Evolutionary conservation across 768 basidiomycete species (phyloP).

Genomic region (Suillus hirtellus): DNA sequence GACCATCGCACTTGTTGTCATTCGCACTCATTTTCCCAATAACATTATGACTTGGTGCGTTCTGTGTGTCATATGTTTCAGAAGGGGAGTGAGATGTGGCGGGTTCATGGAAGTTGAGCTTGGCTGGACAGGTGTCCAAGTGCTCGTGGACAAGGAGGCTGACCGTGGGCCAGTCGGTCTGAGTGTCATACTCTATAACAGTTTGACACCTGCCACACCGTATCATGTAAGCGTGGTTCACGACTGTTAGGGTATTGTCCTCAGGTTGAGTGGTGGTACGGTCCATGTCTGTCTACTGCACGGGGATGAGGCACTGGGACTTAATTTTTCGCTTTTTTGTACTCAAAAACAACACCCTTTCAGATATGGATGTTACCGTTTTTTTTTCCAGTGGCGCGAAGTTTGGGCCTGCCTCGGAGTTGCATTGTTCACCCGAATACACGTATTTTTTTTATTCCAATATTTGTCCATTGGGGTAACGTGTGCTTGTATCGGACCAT

Average conservation of each 20-base stretch:
- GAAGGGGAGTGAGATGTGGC: background rate
- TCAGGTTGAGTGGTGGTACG: background rate
- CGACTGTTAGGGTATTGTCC: background rate
- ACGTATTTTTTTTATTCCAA: background rate
- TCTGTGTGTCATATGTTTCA: background rate
- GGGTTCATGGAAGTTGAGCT: background rate
- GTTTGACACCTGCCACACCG: slow-evolving; percentile 27
- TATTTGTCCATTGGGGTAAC: background rate
- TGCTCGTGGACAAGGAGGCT: slow-evolving; percentile 29
- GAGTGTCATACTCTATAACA: slow-evolving; percentile 29
- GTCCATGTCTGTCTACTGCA: slow-evolving; percentile 17
- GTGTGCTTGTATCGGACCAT: background rate
- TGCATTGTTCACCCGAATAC: slow-evolving; percentile 3
- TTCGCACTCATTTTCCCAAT: too few relatives aligned
- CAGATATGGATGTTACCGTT: background rate
- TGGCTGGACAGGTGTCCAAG: slow-evolving; percentile 16
- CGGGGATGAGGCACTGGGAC: background rate
- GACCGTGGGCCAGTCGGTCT: slow-evolving; percentile 25
- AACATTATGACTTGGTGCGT: background rate
- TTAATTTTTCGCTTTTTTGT: background rate
- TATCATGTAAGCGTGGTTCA: background rate
- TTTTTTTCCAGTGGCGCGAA: background rate
- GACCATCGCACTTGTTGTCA: background rate
- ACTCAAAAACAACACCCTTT: background rate
- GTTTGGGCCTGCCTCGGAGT: background rate